Percentiles rank a stretch among this genome's conserved stretches.
phyloP scores from a whole-genome alignment of 257 asterid species.

The Solanum etuberosum region DNA sequence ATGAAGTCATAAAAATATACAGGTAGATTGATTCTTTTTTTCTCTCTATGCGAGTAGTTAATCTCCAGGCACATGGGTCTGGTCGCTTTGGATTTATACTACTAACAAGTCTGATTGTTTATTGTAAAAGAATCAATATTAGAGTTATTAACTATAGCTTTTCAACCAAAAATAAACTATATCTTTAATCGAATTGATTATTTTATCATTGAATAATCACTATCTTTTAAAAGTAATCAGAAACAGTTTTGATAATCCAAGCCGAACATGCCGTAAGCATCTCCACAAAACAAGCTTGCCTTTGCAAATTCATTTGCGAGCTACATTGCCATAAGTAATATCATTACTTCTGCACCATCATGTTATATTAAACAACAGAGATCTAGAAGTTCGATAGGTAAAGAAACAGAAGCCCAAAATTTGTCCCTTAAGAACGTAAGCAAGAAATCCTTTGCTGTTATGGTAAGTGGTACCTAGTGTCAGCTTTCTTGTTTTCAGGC shows the following conservation, averaged over 20 bases:
- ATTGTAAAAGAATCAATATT: background rate
- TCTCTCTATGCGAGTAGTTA: background rate
- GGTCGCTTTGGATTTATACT: background rate
- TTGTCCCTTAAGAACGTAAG: background rate
- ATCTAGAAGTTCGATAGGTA: background rate
- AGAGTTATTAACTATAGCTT: background rate
- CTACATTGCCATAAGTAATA: background rate
- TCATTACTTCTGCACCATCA: background rate
- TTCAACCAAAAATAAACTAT: background rate
- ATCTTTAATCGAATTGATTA: background rate
- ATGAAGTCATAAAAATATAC: background rate
- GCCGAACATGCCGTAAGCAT: background rate
- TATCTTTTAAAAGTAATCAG: background rate
- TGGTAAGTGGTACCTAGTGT: background rate
- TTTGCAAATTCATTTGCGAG: background rate
- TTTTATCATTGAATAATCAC: background rate
- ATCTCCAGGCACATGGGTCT: background rate
- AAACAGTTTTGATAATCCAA: background rate
- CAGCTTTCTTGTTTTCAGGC: background rate
- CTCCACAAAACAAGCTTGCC: background rate
- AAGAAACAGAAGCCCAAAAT: background rate
- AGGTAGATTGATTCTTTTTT: background rate
- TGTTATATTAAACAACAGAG: background rate
- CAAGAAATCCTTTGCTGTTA: background rate
- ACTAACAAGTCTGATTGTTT: background rate